phyloP scores from a whole-genome alignment of 1,284 basidiomycete genomes.

The Cutaneotrichosporon daszewskae region DNA sequence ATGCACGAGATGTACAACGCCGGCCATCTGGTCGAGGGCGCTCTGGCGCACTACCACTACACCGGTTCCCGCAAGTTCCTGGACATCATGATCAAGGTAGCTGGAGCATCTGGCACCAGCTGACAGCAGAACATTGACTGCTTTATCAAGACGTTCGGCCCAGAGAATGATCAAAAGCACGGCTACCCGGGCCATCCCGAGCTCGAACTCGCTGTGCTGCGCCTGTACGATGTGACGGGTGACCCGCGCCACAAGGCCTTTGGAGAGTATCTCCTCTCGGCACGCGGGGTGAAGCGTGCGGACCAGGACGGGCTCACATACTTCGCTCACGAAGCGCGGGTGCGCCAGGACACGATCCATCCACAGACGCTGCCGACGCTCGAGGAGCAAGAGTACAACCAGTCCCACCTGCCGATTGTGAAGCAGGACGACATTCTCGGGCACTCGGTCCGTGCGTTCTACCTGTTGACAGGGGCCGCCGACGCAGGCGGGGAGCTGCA shows the following conservation, averaged over 20 bases:
- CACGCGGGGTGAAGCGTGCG: conserved; percentile 21
- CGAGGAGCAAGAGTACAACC: conserved; percentile 21
- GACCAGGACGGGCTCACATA: conserved; percentile 22
- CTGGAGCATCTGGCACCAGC: not conserved
- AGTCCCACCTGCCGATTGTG: conserved; percentile 26
- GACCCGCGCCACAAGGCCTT: conserved; percentile 27
- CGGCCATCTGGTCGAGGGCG: conserved; percentile 35
- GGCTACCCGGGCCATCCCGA: conserved; percentile 38
- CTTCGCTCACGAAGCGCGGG: conserved; percentile 25
- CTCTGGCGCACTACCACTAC: conserved; percentile 29
- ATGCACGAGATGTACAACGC: conserved; percentile 38
- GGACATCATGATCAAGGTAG: conserved; percentile 34
- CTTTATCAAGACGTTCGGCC: conserved; percentile 25
- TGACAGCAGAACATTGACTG: conserved; percentile 27
- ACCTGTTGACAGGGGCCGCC: conserved; percentile 29
- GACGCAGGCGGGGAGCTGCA: conserved; percentile 27
- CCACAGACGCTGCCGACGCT: conserved; percentile 9
- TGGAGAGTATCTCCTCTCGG: conserved; percentile 25
- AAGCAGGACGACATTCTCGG: conserved; percentile 28
- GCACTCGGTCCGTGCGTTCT: conserved; percentile 30
- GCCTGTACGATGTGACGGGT: conserved; percentile 28
- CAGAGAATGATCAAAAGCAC: conserved; percentile 20
- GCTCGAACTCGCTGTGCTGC: conserved; percentile 32
- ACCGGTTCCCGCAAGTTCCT: conserved; percentile 27
- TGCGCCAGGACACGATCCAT: conserved; percentile 13